Base-by-base conservation (phyloP, 2,329 filamentous ascomycete genomes). In the Lasiodiplodia sp. region DNA sequence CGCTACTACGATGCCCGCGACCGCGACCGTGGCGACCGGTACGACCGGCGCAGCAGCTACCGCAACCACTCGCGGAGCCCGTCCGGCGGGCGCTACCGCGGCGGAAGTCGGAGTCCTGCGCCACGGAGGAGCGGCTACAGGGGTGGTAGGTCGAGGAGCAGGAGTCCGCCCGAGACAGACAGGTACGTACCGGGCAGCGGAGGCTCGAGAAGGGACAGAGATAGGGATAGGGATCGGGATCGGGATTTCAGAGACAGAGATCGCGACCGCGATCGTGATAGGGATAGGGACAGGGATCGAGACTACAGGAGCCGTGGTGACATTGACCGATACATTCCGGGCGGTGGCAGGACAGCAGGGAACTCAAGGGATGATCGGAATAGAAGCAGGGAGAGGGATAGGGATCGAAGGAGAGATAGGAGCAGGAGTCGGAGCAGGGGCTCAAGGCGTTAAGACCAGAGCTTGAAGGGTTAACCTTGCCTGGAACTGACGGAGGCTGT, bases 321-420 rank as follows among this genome's bases (percentile, higher is more conserved):
- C 5, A 80, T 81, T 55, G 80, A 82, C 72, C 75, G 80, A 7
- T 81, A 81, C 68, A 74, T 81, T 5, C 80, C 80, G 55, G 77
- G 79, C 31, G 76, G 78, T 34, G 70, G 72, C 11, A 57, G 51
- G n/a, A 10, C 37, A 2, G 55, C 31, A 11, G 53, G 23, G 25
- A 34, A 12, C 10, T 23, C 55, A 8, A 67, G 65, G 44, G 65
- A 67, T 23, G 65, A 68, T 18, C 37, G 71, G 34, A 69, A 69
- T 16, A 51, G 70, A 25, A 70, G 73, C 16, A 68, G 71, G 57
- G 68, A 74, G n/a, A 56, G 71, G 12, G 75, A 72, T 14, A 72
- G 68, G 60, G 68, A 71, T 21, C 65, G 62, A 21, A 51, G 57
- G 23, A 67, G 62, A 25, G 66, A 72, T n/a, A 57, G 67, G 38